These are phyloP conservation scores for Taxawa tesnikishii DNA, from an alignment of 2,329 filamentous ascomycete genomes.

Conservation along the genomic window DNA sequence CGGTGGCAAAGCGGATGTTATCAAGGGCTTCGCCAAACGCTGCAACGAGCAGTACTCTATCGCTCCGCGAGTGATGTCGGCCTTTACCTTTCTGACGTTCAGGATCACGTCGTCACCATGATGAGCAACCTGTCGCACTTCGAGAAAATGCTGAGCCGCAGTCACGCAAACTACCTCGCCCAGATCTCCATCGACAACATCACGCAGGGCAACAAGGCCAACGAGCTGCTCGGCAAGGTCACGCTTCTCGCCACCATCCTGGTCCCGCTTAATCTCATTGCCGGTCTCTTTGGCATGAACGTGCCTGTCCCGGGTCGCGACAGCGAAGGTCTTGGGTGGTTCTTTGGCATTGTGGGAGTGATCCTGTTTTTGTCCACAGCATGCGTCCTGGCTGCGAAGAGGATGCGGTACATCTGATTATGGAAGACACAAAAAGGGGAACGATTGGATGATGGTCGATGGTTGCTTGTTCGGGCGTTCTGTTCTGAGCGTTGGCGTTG, in stretches of 20 bases:
- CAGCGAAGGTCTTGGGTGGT: constrained; percentile 36
- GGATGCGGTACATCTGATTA: constrained; percentile 12
- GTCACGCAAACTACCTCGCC: constrained; percentile 91
- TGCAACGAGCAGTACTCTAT: constrained; percentile 97
- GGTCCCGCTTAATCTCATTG: constrained; percentile 90
- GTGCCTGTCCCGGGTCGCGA: constrained; percentile 56
- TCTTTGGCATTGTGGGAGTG: constrained; percentile 47
- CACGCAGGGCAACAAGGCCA: constrained; percentile 74
- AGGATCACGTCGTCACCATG: constrained; percentile 99
- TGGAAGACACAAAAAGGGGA: too few relatives aligned
- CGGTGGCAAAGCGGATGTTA: constrained; percentile 95
- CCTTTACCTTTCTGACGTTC: constrained; percentile 91
- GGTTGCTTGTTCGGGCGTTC: too few relatives aligned
- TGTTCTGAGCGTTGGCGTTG: too few relatives aligned
- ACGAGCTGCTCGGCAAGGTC: constrained; percentile 85
- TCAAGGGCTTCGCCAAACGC: constrained; percentile 93
- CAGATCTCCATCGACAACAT: constrained; percentile 90
- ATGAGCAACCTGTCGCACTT: constrained; percentile 93
- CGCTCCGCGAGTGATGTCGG: constrained; percentile 90
- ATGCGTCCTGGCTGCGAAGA: constrained; percentile 29
- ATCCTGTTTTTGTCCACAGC: constrained; percentile 34
- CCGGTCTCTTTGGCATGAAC: constrained; percentile 82
- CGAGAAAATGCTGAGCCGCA: constrained; percentile 91
- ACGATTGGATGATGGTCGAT: too few relatives aligned
- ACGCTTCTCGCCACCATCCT: constrained; percentile 88